These are phyloP conservation scores for Cladosporium sp. DNA, from an alignment of 2,329 filamentous ascomycete genomes.

Conservation along the genomic window DNA sequence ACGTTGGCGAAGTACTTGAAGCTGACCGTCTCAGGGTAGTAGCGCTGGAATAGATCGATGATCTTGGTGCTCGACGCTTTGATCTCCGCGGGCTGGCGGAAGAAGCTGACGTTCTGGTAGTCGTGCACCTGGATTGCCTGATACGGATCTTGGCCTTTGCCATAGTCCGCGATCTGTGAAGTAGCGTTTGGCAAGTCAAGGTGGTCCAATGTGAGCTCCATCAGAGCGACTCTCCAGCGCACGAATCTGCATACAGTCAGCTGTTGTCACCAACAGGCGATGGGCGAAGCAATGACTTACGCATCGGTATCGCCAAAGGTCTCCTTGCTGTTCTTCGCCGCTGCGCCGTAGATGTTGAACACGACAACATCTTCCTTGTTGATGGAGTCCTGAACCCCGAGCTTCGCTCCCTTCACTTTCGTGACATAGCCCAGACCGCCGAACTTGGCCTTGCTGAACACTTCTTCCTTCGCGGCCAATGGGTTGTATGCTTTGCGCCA, in stretches of 20 bases:
- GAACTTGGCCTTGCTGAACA: constrained; percentile 67
- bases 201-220: constrained; percentile 78
- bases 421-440: constrained; percentile 76
- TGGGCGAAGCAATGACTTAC: constrained; percentile 48
- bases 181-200: constrained; percentile 68
- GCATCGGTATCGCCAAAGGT: constrained; percentile 80
- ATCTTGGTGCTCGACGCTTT: constrained; percentile 74
- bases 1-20: constrained; percentile 98
- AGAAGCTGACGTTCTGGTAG: constrained; percentile 82
- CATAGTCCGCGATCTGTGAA: constrained; percentile 64
- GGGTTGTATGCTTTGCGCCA: constrained; percentile 80
- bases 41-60: constrained; percentile 72
- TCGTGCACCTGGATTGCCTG: constrained; percentile 92
- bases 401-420: constrained; percentile 50
- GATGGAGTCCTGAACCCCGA: constrained; percentile 40
- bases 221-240: constrained; percentile 81
- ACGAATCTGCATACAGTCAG: constrained; percentile 61
- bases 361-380: constrained; percentile 66
- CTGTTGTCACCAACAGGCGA: background rate
- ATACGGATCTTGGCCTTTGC: constrained; percentile 68
- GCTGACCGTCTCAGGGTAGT: constrained; percentile 83
- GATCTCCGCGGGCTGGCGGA: constrained; percentile 72
- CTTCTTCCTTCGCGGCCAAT: constrained; percentile 55
- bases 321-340: constrained; percentile 71
- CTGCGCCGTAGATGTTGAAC: constrained; percentile 88